Evolutionary conservation across 2,329 filamentous ascomycete species (phyloP).

Genomic region (Aureobasidium melanogenum): DNA sequence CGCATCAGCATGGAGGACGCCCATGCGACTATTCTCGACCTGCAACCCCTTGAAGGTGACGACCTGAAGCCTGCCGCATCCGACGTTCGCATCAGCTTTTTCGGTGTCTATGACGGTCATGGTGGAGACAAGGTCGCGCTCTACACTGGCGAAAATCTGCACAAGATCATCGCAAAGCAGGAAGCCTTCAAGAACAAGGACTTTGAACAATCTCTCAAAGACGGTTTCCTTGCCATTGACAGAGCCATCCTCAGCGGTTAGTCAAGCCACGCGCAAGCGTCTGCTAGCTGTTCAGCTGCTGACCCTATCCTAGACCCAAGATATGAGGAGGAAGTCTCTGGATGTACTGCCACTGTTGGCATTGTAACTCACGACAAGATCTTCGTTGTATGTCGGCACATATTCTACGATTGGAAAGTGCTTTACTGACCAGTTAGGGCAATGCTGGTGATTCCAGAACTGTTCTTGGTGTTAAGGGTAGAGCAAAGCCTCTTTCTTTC

Average conservation of each 20-base stretch:
- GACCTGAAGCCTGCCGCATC: conserved; percentile 50
- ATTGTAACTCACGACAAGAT: conserved; percentile 87
- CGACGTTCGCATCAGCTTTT: conserved; percentile 77
- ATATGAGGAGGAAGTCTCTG: conserved; percentile 96
- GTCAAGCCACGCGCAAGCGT: conserved; percentile 17
- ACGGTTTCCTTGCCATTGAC: conserved; percentile 93
- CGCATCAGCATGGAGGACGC: conserved; percentile 99
- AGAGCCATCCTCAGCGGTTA: conserved; percentile 90
- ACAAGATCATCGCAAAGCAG: conserved; percentile 91
- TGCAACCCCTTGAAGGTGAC: conserved; percentile 54
- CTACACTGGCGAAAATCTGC: conserved; percentile 85
- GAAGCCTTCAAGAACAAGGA: conserved; percentile 85
- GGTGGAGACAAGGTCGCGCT: conserved; percentile 93
- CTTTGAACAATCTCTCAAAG: conserved; percentile 92
- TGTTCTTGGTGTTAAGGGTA: conserved; percentile 90
- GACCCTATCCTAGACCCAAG: conserved; percentile 61
- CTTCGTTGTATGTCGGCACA: conserved; percentile 66
- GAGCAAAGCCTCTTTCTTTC: conserved; percentile 95
- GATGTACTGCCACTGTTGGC: conserved; percentile 89
- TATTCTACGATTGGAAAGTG: not conserved
- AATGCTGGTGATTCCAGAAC: conserved; percentile 95
- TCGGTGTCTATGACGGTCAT: conserved; percentile 96
- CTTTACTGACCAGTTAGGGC: conserved; percentile 49
- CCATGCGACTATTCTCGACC: conserved; percentile 81
- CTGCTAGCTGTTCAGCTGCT: conserved; percentile 6